These are phyloP conservation scores for Phialocephala subalpina DNA, from an alignment of 2,329 filamentous ascomycete species.

Conservation along the genomic window DNA sequence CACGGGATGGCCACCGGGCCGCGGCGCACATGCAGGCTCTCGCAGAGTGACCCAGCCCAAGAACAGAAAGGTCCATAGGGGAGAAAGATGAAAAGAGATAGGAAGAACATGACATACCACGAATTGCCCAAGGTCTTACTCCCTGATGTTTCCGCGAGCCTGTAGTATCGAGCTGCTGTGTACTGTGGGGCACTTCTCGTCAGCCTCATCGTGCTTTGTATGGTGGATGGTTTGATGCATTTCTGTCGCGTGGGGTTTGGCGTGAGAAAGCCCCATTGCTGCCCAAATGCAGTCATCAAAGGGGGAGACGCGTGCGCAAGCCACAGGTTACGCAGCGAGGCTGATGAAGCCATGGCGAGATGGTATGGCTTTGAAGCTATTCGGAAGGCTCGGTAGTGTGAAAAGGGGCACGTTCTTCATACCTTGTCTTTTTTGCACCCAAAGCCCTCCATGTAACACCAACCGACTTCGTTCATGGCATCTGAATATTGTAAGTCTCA, in stretches of 20 bases:
- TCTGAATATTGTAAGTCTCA: slow-evolving; percentile 59
- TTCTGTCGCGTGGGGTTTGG: slow-evolving; percentile 32
- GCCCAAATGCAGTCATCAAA: slow-evolving; percentile 52
- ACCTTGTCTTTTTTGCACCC: slow-evolving; percentile 99
- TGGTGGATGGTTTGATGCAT: slow-evolving; percentile 26
- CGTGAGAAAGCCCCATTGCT: slow-evolving; percentile 47
- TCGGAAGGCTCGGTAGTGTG: slow-evolving; percentile 33
- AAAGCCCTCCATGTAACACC: slow-evolving; percentile 97
- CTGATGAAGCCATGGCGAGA: slow-evolving; percentile 35
- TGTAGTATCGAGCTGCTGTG: slow-evolving; percentile 87
- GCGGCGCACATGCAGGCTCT: slow-evolving; percentile 23
- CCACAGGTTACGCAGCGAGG: slow-evolving; percentile 38
- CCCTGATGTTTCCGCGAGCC: slow-evolving; percentile 86
- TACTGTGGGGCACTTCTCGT: slow-evolving; percentile 59
- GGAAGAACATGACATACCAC: slow-evolving; percentile 71
- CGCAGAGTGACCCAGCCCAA: slow-evolving; percentile 8
- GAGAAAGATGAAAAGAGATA: neutral
- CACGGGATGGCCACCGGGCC: slow-evolving; percentile 28
- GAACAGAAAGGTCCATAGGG: slow-evolving; percentile 1
- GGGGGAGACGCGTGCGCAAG: slow-evolving; percentile 37
- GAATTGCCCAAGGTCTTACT: slow-evolving; percentile 92
- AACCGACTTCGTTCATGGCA: slow-evolving; percentile 95
- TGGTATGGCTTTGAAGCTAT: slow-evolving; percentile 35
- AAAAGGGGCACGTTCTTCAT: slow-evolving; percentile 50
- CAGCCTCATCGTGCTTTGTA: slow-evolving; percentile 55